Base-by-base conservation (phyloP, 371 early-diverging fungal species). In the Mortierella sp. region DNA sequence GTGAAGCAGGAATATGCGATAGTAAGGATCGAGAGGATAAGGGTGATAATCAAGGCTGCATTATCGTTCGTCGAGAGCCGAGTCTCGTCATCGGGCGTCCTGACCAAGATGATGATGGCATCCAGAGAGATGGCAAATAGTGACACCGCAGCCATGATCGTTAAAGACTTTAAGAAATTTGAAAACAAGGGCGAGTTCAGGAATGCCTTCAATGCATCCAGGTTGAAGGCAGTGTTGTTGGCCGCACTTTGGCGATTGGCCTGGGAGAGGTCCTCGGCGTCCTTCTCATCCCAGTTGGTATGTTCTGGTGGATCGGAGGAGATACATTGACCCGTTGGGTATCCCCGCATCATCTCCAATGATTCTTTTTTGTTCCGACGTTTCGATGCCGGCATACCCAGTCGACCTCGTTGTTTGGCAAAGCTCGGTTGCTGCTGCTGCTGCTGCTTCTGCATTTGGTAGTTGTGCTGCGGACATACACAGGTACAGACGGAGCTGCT, bases 181-280 rank as follows among this genome's bases (percentile, higher is more conserved):
- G 78, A 76, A 64, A 76, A 76, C n/a, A 76, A 32, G 50, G 78
- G 78, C 15, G 78, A 76, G 50, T 65, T 76, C 11, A 76, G 42
- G 50, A 76, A 65, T 4, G 46, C 57, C 44, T 70, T 76, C 44
- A 76, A 47, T 0, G 78, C 65, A n/a, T 70, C 70, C 34, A 69
- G 28, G 41, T 76, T 70, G 37, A 76, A 64, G 31, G 78, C 70
- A 34, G 70, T 69, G 50, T 76, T 76, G 41, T 54, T 70, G 55
- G 65, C 51, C 11, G 60, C 49, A 19, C 26, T 58, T 11, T 53
- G 47, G 8, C 34, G 42, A 6, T 55, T 63, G 1, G 56, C 50
- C 46, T 50, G 24, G 1, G 64, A 56, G 4, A 49, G 14, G 21
- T 56, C 62, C 28, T 34, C 37, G 4, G 49, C 26, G 17, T 62